A percentile compares a stretch with the other conserved stretches of the same genome.
These are phyloP conservation scores for Claviceps sp. DNA, from an alignment of 2,329 filamentous ascomycete genomes.

Conservation along the genomic window DNA sequence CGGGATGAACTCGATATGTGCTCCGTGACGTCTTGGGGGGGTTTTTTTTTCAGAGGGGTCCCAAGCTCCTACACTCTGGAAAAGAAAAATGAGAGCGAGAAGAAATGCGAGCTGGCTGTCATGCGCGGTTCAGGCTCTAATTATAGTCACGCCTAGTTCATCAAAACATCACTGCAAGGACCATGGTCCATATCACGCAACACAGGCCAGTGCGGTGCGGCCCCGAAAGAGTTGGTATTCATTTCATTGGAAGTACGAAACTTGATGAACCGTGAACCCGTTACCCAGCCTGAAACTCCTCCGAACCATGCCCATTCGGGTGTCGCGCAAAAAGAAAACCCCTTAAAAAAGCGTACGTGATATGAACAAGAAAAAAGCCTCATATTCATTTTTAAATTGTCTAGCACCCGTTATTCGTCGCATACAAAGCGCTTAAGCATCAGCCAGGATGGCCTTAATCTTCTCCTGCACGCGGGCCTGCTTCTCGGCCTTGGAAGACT, in stretches of 20 bases:
- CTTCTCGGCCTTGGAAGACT: constrained; percentile 77
- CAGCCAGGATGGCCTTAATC: constrained; percentile 66
- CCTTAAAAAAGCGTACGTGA: background rate
- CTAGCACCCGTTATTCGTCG: background rate
- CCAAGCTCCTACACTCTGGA: no score
- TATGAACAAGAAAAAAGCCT: background rate
- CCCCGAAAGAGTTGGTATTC: constrained; percentile 21
- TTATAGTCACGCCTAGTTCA: background rate
- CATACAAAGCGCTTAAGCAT: constrained; percentile 20
- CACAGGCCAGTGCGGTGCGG: background rate
- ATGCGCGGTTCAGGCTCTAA: no score
- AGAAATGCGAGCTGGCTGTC: no score
- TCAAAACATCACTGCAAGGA: background rate
- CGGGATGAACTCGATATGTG: no score
- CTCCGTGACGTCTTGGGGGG: no score
- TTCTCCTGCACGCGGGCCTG: constrained; percentile 73
- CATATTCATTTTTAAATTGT: background rate
- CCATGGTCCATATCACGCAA: background rate
- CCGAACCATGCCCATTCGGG: constrained; percentile 20
- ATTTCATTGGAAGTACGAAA: constrained; percentile 21
- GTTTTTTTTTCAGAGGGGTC: no score
- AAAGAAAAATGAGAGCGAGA: no score
- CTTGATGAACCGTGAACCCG: constrained; percentile 18
- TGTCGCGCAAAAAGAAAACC: background rate
- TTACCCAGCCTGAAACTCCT: constrained; percentile 28